phyloP scores from a whole-genome alignment of 192 early-diverging fungal species.

The Chytriomyces sp. region DNA sequence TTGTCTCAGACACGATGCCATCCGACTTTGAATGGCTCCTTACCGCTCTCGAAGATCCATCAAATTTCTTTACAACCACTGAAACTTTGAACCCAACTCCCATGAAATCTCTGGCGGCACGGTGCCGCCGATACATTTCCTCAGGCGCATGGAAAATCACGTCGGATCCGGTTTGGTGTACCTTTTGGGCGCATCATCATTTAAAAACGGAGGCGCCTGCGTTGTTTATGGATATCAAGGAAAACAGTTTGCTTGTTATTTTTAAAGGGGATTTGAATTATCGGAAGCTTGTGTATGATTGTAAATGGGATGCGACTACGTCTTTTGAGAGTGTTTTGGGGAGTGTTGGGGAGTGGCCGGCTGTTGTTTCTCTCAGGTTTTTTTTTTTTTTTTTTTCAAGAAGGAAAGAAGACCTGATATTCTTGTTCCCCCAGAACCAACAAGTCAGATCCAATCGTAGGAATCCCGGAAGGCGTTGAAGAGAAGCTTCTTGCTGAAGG shows the following conservation, averaged over 20 bases:
- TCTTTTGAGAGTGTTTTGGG: constrained; percentile 87
- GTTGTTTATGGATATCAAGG: constrained; percentile 64
- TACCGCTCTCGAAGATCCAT: constrained; percentile 38
- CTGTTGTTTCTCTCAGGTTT: constrained; percentile 19
- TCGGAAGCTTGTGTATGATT: constrained; percentile 92
- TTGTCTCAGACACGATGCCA: constrained; percentile 86
- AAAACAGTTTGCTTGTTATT: constrained; percentile 69
- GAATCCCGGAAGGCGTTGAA: constrained; percentile 22
- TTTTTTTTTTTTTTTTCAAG: neutral
- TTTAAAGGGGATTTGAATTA: constrained; percentile 99
- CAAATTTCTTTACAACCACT: neutral
- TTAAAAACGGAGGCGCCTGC: constrained; percentile 69
- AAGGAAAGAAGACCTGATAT: neutral
- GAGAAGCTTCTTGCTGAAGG: neutral
- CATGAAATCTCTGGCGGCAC: constrained; percentile 41
- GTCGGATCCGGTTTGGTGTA: constrained; percentile 85
- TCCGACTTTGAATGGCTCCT: constrained; percentile 80
- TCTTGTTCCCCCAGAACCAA: neutral
- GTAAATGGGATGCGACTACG: constrained; percentile 81
- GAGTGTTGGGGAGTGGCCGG: constrained; percentile 48
- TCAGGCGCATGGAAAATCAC: constrained; percentile 69
- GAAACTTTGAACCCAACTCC: constrained; percentile 37
- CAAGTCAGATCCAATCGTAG: constrained; percentile 33
- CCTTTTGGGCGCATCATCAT: constrained; percentile 80
- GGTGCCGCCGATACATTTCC: constrained; percentile 72